phyloP scores from a whole-genome alignment of 1,284 basidiomycete genomes.

The Ustilago vetiveriae region DNA sequence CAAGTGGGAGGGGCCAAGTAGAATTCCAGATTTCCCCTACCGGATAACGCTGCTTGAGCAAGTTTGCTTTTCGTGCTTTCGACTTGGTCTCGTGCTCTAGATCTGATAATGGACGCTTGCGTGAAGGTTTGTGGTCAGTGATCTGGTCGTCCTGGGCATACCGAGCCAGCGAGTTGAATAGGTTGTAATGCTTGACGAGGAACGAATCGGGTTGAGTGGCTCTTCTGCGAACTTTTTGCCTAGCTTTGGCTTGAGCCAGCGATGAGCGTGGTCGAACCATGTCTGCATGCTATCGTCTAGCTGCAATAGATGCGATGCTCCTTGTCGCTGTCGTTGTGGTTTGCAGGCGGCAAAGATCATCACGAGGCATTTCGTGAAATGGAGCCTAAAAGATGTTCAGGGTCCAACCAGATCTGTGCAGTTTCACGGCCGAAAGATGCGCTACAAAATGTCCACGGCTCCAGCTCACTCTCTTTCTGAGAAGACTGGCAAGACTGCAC shows the following conservation, averaged over 20 bases:
- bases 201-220: constrained; percentile 11
- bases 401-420: constrained; percentile 12
- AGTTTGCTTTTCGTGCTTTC: background rate
- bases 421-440: constrained; percentile 25
- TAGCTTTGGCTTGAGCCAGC: constrained; percentile 1
- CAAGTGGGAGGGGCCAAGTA: constrained; percentile 12
- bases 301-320: too few relatives aligned
- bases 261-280: constrained; percentile 5
- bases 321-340: too few relatives aligned
- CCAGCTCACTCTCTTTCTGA: constrained; percentile 4
- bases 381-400: constrained; percentile 9
- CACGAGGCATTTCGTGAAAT: too few relatives aligned
- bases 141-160: constrained; percentile 4
- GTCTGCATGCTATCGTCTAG: too few relatives aligned
- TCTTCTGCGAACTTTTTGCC: constrained; percentile 5
- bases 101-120: too few relatives aligned
- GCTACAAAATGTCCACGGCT: background rate
- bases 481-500: constrained; percentile 7
- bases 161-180: constrained; percentile 28
- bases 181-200: constrained; percentile 24
- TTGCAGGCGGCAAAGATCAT: too few relatives aligned
- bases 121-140: too few relatives aligned
- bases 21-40: constrained; percentile 7
- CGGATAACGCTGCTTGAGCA: constrained; percentile 13
- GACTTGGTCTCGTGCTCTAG: too few relatives aligned